phyloP scores from a whole-genome alignment of 148 eudicot genomes.

The Camellia sinensis region DNA sequence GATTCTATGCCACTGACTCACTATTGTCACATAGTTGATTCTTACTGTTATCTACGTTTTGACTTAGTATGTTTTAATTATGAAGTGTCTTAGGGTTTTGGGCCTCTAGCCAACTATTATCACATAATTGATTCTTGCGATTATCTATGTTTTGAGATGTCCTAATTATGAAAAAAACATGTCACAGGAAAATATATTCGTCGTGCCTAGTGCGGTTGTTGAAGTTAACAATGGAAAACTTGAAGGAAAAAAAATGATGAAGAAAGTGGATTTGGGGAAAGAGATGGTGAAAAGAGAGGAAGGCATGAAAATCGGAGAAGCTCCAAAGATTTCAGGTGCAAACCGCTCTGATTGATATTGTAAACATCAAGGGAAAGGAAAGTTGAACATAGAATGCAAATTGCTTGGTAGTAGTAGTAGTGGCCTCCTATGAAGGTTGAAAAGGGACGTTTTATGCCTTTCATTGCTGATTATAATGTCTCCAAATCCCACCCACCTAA shows the following conservation, averaged over 20 bases:
- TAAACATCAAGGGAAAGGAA: background rate
- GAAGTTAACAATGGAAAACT: background rate
- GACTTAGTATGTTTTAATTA: no score
- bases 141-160: background rate
- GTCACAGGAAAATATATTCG: constrained; percentile 3
- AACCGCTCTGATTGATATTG: constrained; percentile 19
- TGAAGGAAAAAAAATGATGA: constrained; percentile 32
- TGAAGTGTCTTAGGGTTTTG: no score
- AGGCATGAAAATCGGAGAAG: background rate
- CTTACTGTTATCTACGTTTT: no score
- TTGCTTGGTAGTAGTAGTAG: background rate
- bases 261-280: background rate
- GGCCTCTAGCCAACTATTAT: no score
- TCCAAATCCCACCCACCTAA: constrained; percentile 37
- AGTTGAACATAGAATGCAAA: constrained; percentile 13
- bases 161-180: background rate
- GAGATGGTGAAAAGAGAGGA: constrained; percentile 3
- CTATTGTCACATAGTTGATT: background rate
- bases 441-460: constrained; percentile 16
- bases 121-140: background rate
- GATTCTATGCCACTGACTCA: no score
- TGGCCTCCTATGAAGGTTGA: background rate
- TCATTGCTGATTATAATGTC: constrained; percentile 33
- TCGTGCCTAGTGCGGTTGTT: background rate
- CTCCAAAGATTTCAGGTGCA: constrained; percentile 30